Conservation (phyloP, 805 yeast genomes). For the Cyberlindnera mycetangii region DNA sequence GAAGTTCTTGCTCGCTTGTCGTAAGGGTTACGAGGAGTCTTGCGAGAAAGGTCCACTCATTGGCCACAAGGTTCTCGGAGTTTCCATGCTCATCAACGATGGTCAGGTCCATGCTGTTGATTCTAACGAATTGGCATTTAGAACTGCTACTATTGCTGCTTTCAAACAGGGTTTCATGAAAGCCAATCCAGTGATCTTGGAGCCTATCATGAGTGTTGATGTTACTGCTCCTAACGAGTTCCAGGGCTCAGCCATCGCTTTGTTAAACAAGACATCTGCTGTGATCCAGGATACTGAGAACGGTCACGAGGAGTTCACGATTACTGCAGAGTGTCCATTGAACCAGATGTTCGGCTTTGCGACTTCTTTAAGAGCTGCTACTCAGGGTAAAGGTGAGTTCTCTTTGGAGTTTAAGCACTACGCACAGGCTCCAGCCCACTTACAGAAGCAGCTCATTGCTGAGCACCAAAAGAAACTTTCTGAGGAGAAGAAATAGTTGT, state of each 20-base stretch:
- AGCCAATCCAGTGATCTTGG: constrained; percentile 84
- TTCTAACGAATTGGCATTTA: constrained; percentile 93
- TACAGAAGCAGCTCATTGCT: constrained; percentile 86
- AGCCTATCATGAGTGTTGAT: constrained; percentile 93
- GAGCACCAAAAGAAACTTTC: constrained; percentile 59
- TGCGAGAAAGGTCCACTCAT: constrained; percentile 94
- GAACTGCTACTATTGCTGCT: constrained; percentile 88
- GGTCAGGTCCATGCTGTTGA: constrained; percentile 98
- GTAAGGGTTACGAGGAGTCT: constrained; percentile 92
- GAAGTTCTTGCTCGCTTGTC: constrained; percentile 90
- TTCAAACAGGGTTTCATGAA: constrained; percentile 86
- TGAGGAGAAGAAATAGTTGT: constrained; percentile 20
- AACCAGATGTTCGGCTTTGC: constrained; percentile 97
- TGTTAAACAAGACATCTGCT: constrained; percentile 89
- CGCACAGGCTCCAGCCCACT: constrained; percentile 84
- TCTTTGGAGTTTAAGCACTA: constrained; percentile 91
- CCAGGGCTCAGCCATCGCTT: constrained; percentile 90
- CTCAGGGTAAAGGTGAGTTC: constrained; percentile 99
- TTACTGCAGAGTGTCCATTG: constrained; percentile 93
- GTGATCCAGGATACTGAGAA: constrained; percentile 92
- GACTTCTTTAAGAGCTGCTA: constrained; percentile 88
- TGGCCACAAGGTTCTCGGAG: constrained; percentile 93
- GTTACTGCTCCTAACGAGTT: constrained; percentile 95
- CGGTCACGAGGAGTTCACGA: constrained; percentile 90
- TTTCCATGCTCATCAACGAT: constrained; percentile 89